Evolutionary conservation across 768 basidiomycete genomes (phyloP), one percentile per base, ranked within the genome.

Genomic region (Cyclocybe cylindracea): DNA sequence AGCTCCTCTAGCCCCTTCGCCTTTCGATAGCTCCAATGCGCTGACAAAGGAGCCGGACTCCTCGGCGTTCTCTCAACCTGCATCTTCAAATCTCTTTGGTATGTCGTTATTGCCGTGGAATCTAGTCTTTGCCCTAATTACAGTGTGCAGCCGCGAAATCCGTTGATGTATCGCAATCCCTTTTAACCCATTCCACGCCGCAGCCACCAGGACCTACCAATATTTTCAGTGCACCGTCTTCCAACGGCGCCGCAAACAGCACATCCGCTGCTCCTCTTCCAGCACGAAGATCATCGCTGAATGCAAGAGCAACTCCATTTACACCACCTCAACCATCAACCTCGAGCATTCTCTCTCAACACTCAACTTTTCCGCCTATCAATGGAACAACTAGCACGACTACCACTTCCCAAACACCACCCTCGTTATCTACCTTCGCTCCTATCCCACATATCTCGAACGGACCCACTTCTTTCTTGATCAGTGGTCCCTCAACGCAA

Each of bases 271-370:
- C 36, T 10, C 29, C 48, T 40, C 53, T 18, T 48, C 50, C 53
- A 51, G 60, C 55, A 11, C 39, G 50, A 14, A 10, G 42, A 2
- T 37, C 61, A 5, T 43, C 55, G 37, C 36, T 60, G 37, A 64
- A 69, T 44, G 50, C 68, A 38, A 34, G 41, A 29, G 62, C 62
- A 16, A 49, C 62, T 24, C 54, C 63, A 37, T 70, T 71, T 6
- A 55, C 59, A 1, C 65, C 66, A 14, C 44, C 46, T 45, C 44
- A 49, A 34, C 16, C 29, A 19, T 37, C 45, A 11, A 50, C 55
- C 13, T 29, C 54, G 14, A 46, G 45, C 4, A 32, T 46, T 29
- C 46, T 53, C 18, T 53, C 50, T 13, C 46, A 53, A n/a, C 43
- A 39, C 5, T 36, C 37, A 10, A 10, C 50, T 9, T 37, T 49